These are phyloP conservation scores for Xanthoconium stramineum DNA, from an alignment of 768 basidiomycete genomes.

Conservation along the genomic window DNA sequence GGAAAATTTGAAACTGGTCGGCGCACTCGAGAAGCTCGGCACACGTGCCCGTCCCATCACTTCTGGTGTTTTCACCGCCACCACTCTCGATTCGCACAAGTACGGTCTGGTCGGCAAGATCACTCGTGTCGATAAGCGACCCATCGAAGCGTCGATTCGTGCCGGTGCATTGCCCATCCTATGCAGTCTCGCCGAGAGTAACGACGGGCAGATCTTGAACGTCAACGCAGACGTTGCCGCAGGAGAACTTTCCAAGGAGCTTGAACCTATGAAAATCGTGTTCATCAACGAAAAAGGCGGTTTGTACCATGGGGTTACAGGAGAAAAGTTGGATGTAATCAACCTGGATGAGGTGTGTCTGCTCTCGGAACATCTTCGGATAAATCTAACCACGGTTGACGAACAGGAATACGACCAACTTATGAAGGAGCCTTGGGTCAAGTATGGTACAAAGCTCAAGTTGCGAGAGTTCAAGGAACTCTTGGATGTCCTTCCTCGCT, in stretches of 20 bases:
- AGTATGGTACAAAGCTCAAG: slow-evolving; percentile 98
- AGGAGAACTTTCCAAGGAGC: slow-evolving; percentile 94
- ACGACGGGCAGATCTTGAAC: slow-evolving; percentile 97
- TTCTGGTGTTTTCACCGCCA: slow-evolving; percentile 95
- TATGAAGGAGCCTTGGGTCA: slow-evolving; percentile 99
- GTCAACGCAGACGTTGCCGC: slow-evolving; percentile 99
- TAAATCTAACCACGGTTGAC: background rate
- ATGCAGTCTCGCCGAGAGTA: slow-evolving; percentile 89
- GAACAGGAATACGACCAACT: slow-evolving; percentile 88
- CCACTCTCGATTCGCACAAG: slow-evolving; percentile 92
- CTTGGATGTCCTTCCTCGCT: slow-evolving; percentile 94
- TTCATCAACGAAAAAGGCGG: slow-evolving; percentile 99
- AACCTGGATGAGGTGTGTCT: slow-evolving; percentile 86
- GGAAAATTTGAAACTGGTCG: slow-evolving; percentile 94
- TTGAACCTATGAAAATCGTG: slow-evolving; percentile 98
- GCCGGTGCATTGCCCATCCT: slow-evolving; percentile 96
- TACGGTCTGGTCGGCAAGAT: slow-evolving; percentile 97
- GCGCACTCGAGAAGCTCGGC: slow-evolving; percentile 89
- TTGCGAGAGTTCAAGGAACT: slow-evolving; percentile 99
- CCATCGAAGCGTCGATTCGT: slow-evolving; percentile 93
- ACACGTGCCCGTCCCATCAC: slow-evolving; percentile 97
- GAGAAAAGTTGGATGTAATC: slow-evolving; percentile 93
- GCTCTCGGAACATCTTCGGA: background rate
- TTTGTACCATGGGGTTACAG: slow-evolving; percentile 94
- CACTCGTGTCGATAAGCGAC: slow-evolving; percentile 91